Percentiles rank a stretch among this genome's conserved stretches.
phyloP scores from a whole-genome alignment of 2,329 filamentous ascomycete species.

The Pseudocercospora ulei region DNA sequence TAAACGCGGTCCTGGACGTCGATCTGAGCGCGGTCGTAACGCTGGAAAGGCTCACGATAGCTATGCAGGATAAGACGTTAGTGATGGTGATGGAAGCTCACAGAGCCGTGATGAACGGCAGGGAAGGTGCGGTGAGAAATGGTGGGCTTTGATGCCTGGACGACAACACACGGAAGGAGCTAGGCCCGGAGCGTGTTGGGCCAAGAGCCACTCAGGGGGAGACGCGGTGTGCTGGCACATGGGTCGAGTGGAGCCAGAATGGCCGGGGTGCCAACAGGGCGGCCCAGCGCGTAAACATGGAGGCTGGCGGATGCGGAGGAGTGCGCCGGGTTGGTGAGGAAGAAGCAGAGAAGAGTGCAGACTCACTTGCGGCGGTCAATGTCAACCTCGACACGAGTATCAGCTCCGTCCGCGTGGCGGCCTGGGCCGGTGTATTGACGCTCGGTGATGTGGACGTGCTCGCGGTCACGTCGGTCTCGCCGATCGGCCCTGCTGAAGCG shows the following conservation, averaged over 20 bases:
- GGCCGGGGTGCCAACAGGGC: slow-evolving; percentile 11
- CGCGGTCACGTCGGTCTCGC: slow-evolving; percentile 35
- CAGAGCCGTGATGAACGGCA: slow-evolving; percentile 20
- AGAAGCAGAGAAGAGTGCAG: slow-evolving; percentile 13
- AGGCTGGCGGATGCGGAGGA: slow-evolving; percentile 9
- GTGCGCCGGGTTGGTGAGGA: no score
- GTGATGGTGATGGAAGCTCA: slow-evolving; percentile 14
- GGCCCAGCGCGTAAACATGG: slow-evolving; percentile 3
- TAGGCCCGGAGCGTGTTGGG: slow-evolving; percentile 30
- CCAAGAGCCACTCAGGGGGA: slow-evolving; percentile 28
- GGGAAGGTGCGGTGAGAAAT: slow-evolving; percentile 25
- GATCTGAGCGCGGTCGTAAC: slow-evolving; percentile 56
- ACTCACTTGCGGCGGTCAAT: slow-evolving; percentile 47
- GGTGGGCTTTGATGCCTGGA: slow-evolving; percentile 27
- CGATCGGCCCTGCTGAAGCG: slow-evolving; percentile 54
- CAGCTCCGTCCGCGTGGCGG: slow-evolving; percentile 24
- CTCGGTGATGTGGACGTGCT: slow-evolving; percentile 25
- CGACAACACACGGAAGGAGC: slow-evolving; percentile 31
- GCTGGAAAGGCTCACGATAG: slow-evolving; percentile 48
- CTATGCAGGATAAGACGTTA: slow-evolving; percentile 34
- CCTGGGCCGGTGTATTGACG: slow-evolving; percentile 29
- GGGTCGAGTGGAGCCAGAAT: slow-evolving; percentile 12
- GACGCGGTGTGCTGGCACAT: slow-evolving; percentile 9
- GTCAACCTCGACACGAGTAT: slow-evolving; percentile 35
- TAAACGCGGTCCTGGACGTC: slow-evolving; percentile 50